Evolutionary conservation across 768 basidiomycete species (phyloP), one percentile per base, ranked within the genome.

Genomic region (Rossbeevera mucosa): DNA sequence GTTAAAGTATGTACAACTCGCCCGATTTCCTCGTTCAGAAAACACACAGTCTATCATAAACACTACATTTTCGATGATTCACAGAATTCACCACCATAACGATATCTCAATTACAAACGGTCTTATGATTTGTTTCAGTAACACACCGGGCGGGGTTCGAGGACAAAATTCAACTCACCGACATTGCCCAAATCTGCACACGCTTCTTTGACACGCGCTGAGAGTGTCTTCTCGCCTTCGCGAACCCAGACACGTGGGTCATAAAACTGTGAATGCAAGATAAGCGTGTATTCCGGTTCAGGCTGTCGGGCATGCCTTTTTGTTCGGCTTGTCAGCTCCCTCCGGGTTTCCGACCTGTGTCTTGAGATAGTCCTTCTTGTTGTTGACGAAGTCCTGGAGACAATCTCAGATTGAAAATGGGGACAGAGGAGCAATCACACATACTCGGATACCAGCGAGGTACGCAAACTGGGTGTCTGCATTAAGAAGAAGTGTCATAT

Each of bases 181-280:
- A 75, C 71, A 68, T 83, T 91, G 59, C 87, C 91, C 54, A 99
- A 81, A 73, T 99, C 95, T 40, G 71, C 60, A 74, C 92, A 94
- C n/a, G 95, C 94, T 71, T 89, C 86, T 74, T 93, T 91, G 75
- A 96, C 91, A 66, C 95, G 91, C 56, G 71, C 80, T 44, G 70
- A 44, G 59, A 98, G 81, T 18, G 93, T 95, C 83, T 94, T 94
- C 78, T 98, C 94, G 59, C 94, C 94, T 74, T 96, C 93, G 64
- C 95, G 90, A 47, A 99, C 93, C 95, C 95, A 99, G 54, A 94
- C 86, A 77, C 95, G 91, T 46, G 94, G 94, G 71, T 95, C 93
- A 74, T 95, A 95, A 78, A 71, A 87, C 88, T 88, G 57, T 13
- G 18, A 28, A 36, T 9, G 18, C 14, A 25, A 44, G 5, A n/a